Base-by-base conservation (phyloP, 2,329 filamentous ascomycete genomes). In the Colletotrichum cereale region DNA sequence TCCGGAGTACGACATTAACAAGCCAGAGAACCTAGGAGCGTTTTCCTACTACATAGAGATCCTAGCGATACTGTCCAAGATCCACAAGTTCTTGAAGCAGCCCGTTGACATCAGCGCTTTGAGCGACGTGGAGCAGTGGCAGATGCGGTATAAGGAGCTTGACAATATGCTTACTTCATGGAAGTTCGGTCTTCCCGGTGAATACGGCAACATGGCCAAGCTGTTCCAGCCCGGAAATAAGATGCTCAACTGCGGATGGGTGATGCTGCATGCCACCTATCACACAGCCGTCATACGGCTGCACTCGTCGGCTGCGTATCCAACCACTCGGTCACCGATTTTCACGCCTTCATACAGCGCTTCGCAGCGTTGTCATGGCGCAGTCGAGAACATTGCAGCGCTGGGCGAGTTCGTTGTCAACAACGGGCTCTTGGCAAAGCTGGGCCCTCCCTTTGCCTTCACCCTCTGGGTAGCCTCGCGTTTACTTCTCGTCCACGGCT, bases 41-140 rank as follows among this genome's bases (percentile, higher is more conserved):
- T 97, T 97, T 80, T 93, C 93, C 11, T 95, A 96, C 78, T 97
- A 97, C 78, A 91, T 97, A 72, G 95, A 97, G 79, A 92, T 97
- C 24, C 85, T 97, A 5, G 94, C 94, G 2, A 95, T 97, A 63
- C 84, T 97, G 2, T 95, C 94, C 64, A 91, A 93, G 74, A 94
- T 97, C 66, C 95, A 98, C 82, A 89, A 92, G 63, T 97, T 97
- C 75, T 83, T 97, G 67, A 97, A 97, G 79, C 91, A 92, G 75
- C 95, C 95, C 0, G 93, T 97, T 40, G 94, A 97, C 78, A 97
- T 97, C 72, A 92, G 92, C 58, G 92, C 93, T 10, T 83, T 95
- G 12, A 89, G 91, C 7, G 95, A 97, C 76, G 95, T 97, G 7
- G 94, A 97, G 79, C 88, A 92, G 78, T 97, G 95, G 95, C 94